Base-by-base conservation (phyloP, 768 basidiomycete genomes). In the Phaeotremella skinneri region DNA sequence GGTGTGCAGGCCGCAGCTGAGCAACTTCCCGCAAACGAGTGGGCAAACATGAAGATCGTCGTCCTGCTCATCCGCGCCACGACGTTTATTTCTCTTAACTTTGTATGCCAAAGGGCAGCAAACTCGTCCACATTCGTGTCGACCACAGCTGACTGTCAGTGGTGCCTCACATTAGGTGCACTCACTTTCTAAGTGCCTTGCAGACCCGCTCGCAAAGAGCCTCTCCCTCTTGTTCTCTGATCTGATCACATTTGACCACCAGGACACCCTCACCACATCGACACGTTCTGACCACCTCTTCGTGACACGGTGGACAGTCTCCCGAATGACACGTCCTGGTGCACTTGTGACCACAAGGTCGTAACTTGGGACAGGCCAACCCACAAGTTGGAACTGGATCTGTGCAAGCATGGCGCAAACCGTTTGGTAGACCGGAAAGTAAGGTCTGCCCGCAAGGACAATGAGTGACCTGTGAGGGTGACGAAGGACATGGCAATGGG, bases 71-170 rank as follows among this genome's bases (percentile, higher is more conserved):
- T 83, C 84, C 1, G 83, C 80, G 1, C 79, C 74, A 2, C 69
- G 68, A 11, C 83, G 79, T 66, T 83, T 85, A 20, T 50, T 48
- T 31, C 61, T 51, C 79, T 87, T 89, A 64, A 82, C 81, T 48
- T 80, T 74, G 82, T 83, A 80, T 0, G 91, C 87, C 0, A 97
- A 82, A 0, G 96, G 93, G 68, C 96, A 99, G 73, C 96, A 98
- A 7, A 87, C 59, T 2, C 92, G 82, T 17, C 81, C 80, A 72
- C 96, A 98, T 61, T 87, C 85, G 69, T 99, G 96, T 21, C 85
- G 81, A 0, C 93, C 90, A 71, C 96, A 98, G 6, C 70, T 74
- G 23, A 2, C 4, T 14, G 30, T 47, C 49, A 52, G 49, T 23
- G n/a, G n/a, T 50, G 6, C 45, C 20, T 50, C 13, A 6, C 7